These are phyloP conservation scores for Globisporangium cystogenes DNA, from an alignment of 352 stramenopile species.

Conservation along the genomic window DNA sequence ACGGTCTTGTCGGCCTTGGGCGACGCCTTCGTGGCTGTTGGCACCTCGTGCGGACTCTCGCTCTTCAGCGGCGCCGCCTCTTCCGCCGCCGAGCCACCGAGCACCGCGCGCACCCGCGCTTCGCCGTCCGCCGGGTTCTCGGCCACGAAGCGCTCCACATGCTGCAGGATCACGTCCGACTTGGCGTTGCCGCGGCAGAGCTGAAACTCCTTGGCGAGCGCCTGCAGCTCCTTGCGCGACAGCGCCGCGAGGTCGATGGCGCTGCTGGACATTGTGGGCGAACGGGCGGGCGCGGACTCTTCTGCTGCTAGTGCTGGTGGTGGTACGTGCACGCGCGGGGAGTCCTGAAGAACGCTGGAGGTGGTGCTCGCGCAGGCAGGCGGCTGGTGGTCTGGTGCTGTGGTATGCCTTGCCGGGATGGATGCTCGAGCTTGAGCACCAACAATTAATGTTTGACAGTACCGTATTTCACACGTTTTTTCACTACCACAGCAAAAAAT, in stretches of 20 bases:
- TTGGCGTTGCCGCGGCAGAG: slow-evolving; percentile 64
- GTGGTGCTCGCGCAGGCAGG: no score
- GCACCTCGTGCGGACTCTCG: slow-evolving; percentile 1
- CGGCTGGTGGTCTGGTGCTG: no score
- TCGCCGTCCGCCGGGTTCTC: slow-evolving; percentile 32
- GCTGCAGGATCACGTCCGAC: slow-evolving; percentile 53
- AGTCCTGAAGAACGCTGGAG: no score
- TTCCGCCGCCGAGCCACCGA: slow-evolving; percentile 9
- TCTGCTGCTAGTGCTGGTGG: no score
- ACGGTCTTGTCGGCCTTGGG: slow-evolving; percentile 4
- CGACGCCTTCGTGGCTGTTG: slow-evolving; percentile 7
- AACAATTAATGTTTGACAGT: no score
- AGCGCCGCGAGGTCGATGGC: slow-evolving; percentile 30
- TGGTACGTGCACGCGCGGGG: neutral
- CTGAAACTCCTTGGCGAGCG: slow-evolving; percentile 55
- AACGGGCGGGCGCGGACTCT: no score
- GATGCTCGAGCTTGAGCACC: no score
- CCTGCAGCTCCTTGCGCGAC: slow-evolving; percentile 58
- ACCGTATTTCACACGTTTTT: no score
- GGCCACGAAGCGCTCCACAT: slow-evolving; percentile 37
- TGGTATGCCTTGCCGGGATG: no score
- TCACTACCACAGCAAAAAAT: no score
- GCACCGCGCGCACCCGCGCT: slow-evolving; percentile 18
- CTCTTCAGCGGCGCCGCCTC: slow-evolving; percentile 3
- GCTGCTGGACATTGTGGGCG: neutral